These are phyloP conservation scores for Amaranthus hypochondriacus DNA, from an alignment of 148 eudicot genomes.

Conservation along the genomic window DNA sequence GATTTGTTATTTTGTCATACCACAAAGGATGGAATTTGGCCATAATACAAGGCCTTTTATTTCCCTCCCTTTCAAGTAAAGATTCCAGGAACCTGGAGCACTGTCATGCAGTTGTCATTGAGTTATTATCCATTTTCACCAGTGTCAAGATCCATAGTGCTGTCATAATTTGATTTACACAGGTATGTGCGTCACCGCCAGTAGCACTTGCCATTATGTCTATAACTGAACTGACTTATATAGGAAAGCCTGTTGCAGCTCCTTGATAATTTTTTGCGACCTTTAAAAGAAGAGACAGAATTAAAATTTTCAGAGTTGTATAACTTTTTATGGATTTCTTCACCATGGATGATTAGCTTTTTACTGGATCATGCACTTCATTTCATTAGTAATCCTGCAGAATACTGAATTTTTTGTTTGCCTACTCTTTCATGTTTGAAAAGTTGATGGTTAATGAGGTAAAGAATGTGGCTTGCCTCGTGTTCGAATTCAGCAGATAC, in stretches of 20 bases:
- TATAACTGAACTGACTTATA: background rate
- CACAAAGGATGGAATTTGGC: background rate
- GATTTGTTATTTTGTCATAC: background rate
- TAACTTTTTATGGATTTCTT: background rate
- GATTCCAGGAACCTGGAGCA: background rate
- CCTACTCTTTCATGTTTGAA: conserved; percentile 32
- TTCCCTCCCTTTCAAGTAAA: background rate
- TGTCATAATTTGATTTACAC: no score
- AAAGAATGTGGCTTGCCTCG: conserved; percentile 39
- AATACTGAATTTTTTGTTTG: background rate
- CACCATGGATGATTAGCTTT: background rate
- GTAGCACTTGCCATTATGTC: background rate
- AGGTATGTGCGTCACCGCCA: background rate
- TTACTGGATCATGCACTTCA: background rate
- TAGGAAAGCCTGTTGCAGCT: background rate
- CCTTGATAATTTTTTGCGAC: background rate
- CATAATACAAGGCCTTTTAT: background rate
- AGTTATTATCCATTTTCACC: no score
- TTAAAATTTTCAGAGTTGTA: background rate
- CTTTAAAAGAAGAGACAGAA: background rate
- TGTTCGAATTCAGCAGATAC: conserved; percentile 32
- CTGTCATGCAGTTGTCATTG: background rate
- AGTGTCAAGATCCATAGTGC: no score
- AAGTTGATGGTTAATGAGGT: conserved; percentile 33
- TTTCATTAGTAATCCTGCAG: background rate